phyloP scores from a whole-genome alignment of 2,329 filamentous ascomycete species.

The Arthrocladium fulminans region DNA sequence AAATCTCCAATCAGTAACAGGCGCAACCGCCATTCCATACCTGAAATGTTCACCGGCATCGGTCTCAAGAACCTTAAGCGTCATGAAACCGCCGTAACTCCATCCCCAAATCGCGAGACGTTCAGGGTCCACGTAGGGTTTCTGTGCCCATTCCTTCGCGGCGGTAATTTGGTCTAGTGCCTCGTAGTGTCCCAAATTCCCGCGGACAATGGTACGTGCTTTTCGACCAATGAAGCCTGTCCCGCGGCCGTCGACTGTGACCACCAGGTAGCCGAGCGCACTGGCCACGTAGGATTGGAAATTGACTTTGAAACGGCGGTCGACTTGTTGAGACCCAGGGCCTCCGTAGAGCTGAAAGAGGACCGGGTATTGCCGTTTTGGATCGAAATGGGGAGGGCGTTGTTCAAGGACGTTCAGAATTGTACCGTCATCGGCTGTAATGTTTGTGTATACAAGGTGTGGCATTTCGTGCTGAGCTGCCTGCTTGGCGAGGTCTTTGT shows the following conservation, averaged over 20 bases:
- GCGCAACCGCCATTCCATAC: conserved; percentile 96
- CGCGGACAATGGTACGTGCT: conserved; percentile 71
- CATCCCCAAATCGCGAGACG: conserved; percentile 95
- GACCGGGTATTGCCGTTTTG: conserved; percentile 70
- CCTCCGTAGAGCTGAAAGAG: conserved; percentile 93
- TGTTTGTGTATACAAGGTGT: conserved; percentile 68
- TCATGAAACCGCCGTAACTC: conserved; percentile 94
- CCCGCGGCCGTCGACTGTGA: conserved; percentile 87
- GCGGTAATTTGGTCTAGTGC: conserved; percentile 84
- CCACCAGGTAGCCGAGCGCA: conserved; percentile 79
- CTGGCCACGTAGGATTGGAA: conserved; percentile 87
- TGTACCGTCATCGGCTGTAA: conserved; percentile 67
- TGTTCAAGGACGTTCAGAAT: conserved; percentile 69
- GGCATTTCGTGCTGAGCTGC: conserved; percentile 73
- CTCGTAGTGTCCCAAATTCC: conserved; percentile 76
- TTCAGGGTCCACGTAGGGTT: conserved; percentile 70
- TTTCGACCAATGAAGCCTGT: conserved; percentile 84
- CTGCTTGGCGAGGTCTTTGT: conserved; percentile 58
- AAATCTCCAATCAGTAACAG: conserved; percentile 95
- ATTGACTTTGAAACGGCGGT: conserved; percentile 70
- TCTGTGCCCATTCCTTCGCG: conserved; percentile 72
- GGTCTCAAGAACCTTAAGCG: conserved; percentile 85
- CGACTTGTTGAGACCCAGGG: conserved; percentile 82
- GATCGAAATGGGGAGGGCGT: conserved; percentile 78
- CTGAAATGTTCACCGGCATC: conserved; percentile 85